Evolutionary conservation across 192 early-diverging fungal genomes (phyloP).

Genomic region (Entomortierella parvispora): DNA sequence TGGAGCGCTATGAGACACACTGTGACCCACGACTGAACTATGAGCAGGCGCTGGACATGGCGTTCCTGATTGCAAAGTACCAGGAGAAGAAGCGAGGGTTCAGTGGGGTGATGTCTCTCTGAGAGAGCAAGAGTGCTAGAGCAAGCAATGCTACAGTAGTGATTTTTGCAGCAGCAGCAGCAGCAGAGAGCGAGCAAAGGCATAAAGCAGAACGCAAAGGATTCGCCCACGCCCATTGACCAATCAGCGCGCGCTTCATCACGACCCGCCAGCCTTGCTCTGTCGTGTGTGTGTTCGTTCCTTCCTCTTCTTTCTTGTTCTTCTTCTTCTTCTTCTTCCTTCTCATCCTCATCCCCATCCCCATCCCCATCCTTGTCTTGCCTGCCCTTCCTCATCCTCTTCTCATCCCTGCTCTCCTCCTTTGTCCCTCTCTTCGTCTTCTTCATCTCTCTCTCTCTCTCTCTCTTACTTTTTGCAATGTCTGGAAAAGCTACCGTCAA

Average conservation of each 20-base stretch:
- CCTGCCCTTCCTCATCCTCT: slow-evolving; percentile 9
- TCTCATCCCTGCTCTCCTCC: not conserved
- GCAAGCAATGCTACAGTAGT: not conserved
- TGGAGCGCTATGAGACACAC: slow-evolving; percentile 91
- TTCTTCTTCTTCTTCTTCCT: slow-evolving; percentile 6
- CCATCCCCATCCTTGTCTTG: not conserved
- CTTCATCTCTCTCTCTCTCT: slow-evolving; percentile 5
- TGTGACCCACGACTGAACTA: slow-evolving; percentile 97
- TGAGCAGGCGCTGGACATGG: slow-evolving; percentile 94
- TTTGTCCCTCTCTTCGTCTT: slow-evolving; percentile 2
- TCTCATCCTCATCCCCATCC: slow-evolving; percentile 1
- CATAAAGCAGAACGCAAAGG: not conserved
- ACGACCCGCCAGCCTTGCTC: not conserved
- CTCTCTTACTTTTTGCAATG: slow-evolving; percentile 34
- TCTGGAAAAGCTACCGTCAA: slow-evolving; percentile 82
- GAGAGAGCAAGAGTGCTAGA: not conserved
- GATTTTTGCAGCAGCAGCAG: not conserved
- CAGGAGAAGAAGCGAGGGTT: slow-evolving; percentile 67
- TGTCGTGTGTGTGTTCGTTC: not conserved
- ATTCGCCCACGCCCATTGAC: slow-evolving; percentile 1
- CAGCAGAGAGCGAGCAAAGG: not conserved
- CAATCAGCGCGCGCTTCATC: slow-evolving; percentile 52
- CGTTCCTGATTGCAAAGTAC: slow-evolving; percentile 92
- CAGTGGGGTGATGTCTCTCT: slow-evolving; percentile 24
- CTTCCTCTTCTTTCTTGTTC: not conserved